These are phyloP conservation scores for Wallacemonas sp. DNA, from an alignment of 208 protist genomes.

Conservation along the genomic window DNA sequence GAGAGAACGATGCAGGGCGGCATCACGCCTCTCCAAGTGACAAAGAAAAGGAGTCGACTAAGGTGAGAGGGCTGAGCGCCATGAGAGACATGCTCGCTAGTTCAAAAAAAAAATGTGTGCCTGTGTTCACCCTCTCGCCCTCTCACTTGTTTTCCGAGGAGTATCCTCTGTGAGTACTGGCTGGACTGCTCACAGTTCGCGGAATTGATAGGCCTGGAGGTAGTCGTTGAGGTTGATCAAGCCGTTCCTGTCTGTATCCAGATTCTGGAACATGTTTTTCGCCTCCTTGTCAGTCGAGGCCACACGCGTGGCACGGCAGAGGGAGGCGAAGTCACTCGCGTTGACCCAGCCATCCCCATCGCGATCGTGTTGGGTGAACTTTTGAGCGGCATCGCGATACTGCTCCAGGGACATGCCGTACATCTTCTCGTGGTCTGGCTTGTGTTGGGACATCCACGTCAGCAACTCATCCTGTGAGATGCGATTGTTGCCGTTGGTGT, in stretches of 20 bases:
- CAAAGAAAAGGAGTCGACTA: too few species aligned
- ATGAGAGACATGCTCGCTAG: too few species aligned
- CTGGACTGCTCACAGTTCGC: constrained; percentile 17
- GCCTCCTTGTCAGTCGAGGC: constrained; percentile 19
- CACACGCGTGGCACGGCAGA: constrained; percentile 17
- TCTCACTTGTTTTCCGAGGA: too few species aligned
- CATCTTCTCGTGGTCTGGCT: constrained; percentile 27
- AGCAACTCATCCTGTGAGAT: constrained; percentile 43
- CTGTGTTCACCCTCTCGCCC: too few species aligned
- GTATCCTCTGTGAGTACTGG: too few species aligned
- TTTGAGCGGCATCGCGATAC: constrained; percentile 39
- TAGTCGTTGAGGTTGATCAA: constrained; percentile 14
- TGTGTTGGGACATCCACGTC: constrained; percentile 29
- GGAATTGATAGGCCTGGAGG: not conserved
- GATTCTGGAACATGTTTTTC: constrained; percentile 9
- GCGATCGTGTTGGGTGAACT: constrained; percentile 38
- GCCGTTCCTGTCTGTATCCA: constrained; percentile 3
- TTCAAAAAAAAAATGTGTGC: too few species aligned
- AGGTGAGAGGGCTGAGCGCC: too few species aligned
- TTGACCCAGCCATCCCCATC: constrained; percentile 35
- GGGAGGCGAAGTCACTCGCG: constrained; percentile 26
- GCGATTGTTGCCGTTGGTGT: constrained; percentile 32
- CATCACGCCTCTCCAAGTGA: too few species aligned
- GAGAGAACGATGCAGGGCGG: too few species aligned
- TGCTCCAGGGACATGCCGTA: constrained; percentile 35